phyloP scores from a whole-genome alignment of 1,284 basidiomycete species.

The Cryptococcus sp. region DNA sequence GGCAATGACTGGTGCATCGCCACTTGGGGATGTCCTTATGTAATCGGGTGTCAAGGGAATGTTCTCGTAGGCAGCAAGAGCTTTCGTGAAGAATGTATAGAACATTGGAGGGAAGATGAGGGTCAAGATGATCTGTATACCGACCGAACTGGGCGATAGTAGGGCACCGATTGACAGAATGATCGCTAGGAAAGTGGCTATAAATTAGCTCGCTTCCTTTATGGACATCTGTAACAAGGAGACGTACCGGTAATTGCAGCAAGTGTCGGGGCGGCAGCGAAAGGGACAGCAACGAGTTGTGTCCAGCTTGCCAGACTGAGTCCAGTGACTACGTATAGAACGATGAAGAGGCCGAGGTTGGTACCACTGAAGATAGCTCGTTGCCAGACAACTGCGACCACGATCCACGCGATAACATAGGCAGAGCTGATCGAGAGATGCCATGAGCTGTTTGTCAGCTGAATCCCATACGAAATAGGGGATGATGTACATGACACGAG shows the following conservation, averaged over 20 bases:
- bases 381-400: conserved; percentile 61
- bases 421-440: conserved; percentile 56
- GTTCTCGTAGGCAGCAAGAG: conserved; percentile 64
- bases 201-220: neutral
- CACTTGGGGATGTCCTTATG: conserved; percentile 58
- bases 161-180: conserved; percentile 66
- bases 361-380: conserved; percentile 61
- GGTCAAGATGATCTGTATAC: conserved; percentile 56
- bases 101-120: conserved; percentile 69
- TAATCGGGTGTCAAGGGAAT: conserved; percentile 55
- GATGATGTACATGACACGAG: conserved; percentile 56
- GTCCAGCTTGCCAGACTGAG: conserved; percentile 31
- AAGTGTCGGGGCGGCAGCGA: conserved; percentile 22
- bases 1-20: conserved; percentile 56
- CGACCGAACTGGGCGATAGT: conserved; percentile 54
- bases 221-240: neutral
- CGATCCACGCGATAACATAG: conserved; percentile 64
- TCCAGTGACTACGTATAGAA: conserved; percentile 64
- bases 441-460: conserved; percentile 56
- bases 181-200: conserved; percentile 61
- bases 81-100: conserved; percentile 66
- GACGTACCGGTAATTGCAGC: conserved; percentile 26
- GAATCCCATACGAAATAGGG: neutral
- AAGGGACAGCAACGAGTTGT: conserved; percentile 26
- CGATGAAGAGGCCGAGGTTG: conserved; percentile 59